These are phyloP conservation scores for Geranium rotundifolium DNA, from an alignment of 345 rosid species.

Conservation along the genomic window DNA sequence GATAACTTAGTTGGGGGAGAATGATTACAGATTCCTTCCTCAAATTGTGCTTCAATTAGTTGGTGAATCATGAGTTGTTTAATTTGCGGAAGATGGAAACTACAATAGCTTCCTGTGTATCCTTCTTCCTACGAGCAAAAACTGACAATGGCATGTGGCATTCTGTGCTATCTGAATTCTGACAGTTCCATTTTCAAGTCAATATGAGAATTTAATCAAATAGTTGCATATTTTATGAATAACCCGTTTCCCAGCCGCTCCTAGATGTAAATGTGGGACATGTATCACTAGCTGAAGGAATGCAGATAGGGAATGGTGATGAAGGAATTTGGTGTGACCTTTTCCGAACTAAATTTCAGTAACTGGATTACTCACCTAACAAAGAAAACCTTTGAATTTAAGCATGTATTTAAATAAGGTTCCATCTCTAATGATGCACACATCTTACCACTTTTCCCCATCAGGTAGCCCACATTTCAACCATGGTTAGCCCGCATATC, in stretches of 20 bases:
- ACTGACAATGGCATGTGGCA: background rate
- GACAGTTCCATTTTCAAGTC: background rate
- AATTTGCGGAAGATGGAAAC: too few species aligned
- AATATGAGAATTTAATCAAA: too few species aligned
- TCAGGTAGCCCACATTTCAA: constrained; percentile 53
- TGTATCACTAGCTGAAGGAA: background rate
- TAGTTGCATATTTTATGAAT: background rate
- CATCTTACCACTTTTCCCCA: background rate
- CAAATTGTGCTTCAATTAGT: background rate
- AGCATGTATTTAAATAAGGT: background rate
- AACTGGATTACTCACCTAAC: background rate
- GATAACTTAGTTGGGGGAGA: background rate
- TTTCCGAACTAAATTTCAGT: background rate
- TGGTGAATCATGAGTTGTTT: background rate
- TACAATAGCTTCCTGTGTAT: too few species aligned
- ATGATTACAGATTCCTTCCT: background rate
- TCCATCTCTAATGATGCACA: background rate
- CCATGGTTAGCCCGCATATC: constrained; percentile 49
- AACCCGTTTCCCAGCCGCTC: background rate
- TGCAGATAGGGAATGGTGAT: background rate
- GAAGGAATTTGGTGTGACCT: background rate
- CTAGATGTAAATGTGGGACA: background rate
- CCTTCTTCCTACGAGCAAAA: too few species aligned
- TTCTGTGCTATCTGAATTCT: background rate
- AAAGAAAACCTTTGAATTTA: background rate